A percentile compares a stretch with the other conserved stretches of the same genome.
phyloP scores from a whole-genome alignment of 139 green algal species.

The Nannochloris sp. region DNA sequence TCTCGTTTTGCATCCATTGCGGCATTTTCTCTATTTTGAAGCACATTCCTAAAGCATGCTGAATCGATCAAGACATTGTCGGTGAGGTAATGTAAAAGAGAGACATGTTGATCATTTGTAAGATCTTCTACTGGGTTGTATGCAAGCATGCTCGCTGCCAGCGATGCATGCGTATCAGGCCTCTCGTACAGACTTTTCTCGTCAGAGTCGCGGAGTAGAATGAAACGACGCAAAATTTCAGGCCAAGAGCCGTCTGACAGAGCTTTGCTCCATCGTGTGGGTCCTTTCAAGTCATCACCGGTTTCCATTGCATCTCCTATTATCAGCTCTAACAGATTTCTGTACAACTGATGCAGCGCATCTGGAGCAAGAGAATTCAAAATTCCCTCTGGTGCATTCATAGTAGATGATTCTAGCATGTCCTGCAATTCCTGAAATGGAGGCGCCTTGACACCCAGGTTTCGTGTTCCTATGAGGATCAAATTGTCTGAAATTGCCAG shows the following conservation, averaged over 20 bases:
- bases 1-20: constrained; percentile 27
- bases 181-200: not conserved
- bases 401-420: not conserved
- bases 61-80: constrained; percentile 31
- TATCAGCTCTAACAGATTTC: not conserved
- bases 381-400: not conserved
- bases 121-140: constrained; percentile 22
- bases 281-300: not conserved
- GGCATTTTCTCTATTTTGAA: constrained; percentile 27
- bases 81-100: constrained; percentile 30
- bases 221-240: constrained; percentile 42
- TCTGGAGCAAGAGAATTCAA: not conserved
- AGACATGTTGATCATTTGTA: constrained; percentile 28
- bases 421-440: not conserved
- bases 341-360: not conserved
- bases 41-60: constrained; percentile 19
- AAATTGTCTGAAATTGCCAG: constrained; percentile 42
- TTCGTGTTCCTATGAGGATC: not conserved
- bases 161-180: constrained; percentile 3
- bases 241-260: constrained; percentile 38
- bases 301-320: not conserved
- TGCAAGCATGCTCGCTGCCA: constrained; percentile 23
- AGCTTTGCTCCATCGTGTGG: constrained; percentile 1
- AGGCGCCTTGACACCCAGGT: not conserved
- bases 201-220: constrained; percentile 18